phyloP scores from a whole-genome alignment of 805 yeast species.

The Schizosaccharomyces lindneri region DNA sequence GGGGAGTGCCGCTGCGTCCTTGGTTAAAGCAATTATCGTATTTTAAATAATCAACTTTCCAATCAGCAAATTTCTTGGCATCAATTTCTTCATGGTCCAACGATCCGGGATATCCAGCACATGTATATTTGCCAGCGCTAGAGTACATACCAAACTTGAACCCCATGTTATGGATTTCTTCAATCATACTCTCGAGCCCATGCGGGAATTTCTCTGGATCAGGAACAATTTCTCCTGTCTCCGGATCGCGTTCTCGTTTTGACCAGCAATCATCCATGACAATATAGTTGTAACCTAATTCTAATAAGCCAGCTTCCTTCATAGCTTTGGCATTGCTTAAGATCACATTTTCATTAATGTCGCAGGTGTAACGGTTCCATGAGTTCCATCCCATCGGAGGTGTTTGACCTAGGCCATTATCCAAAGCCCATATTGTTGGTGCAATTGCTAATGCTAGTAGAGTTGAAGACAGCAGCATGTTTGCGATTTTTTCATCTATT shows the following conservation, averaged over 20 bases:
- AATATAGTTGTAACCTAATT: constrained; percentile 13
- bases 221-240: constrained; percentile 7
- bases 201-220: constrained; percentile 12
- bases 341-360: constrained; percentile 11
- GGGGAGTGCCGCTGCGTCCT: constrained; percentile 12
- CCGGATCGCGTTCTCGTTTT: constrained; percentile 8
- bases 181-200: constrained; percentile 12
- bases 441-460: background rate
- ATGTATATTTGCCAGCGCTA: constrained; percentile 15
- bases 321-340: constrained; percentile 10
- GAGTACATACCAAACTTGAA: constrained; percentile 16
- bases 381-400: constrained; percentile 2
- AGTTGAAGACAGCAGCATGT: too few relatives aligned
- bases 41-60: constrained; percentile 14
- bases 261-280: constrained; percentile 15
- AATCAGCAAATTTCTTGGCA: constrained; percentile 12
- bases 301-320: constrained; percentile 10
- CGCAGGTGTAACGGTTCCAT: constrained; percentile 14
- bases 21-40: constrained; percentile 15
- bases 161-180: constrained; percentile 11
- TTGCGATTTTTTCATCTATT: too few relatives aligned
- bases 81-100: constrained; percentile 13
- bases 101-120: constrained; percentile 15
- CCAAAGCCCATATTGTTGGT: constrained; percentile 2
- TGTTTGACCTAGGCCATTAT: constrained; percentile 3